Base-by-base conservation (phyloP, 2,329 filamentous ascomycete species). In the Coniochaeta sp. region DNA sequence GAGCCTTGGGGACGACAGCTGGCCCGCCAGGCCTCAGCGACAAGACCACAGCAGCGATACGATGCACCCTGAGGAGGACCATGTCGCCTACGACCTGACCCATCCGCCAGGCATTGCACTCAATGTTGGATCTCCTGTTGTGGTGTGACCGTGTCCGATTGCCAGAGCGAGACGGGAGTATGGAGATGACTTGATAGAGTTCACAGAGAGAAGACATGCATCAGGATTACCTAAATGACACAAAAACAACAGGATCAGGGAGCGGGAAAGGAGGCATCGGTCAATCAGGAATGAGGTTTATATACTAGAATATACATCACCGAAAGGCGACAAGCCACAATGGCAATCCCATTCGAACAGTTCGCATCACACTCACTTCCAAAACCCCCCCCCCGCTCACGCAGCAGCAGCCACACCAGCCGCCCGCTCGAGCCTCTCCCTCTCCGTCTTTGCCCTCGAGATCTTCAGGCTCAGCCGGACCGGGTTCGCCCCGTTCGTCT, bases 391-490 rank as follows among this genome's bases (percentile, higher is more conserved):
- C 47, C 14, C 10, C 14, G 26, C 26, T 16, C 26, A 58, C 9
- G 56, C 56, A 34, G 56, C 16, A 58, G 38, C 28, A 28, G n/a
- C n/a, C n/a, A 32, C 54, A 55, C 55, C 24, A 5, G 34, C 50
- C 17, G 47, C 63, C 10, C 30, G 50, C 22, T 60, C 58, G 7
- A 50, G 24, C 55, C 55, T 63, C 28, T 58, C 58, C 59, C 55
- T 62, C 52, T 63, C 64, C 30, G 42, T 58, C 59, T 62, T 66
- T 4, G 64, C 64, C 44, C 55, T 57, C 16, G 40, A 61, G 4
- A 65, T 66, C 61, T 64, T 66, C 58, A 62, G 44, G 24, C 61
- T 63, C 42, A 66, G 16, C 58, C 59, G 61, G 19, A 64, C 64
- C 0, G 64, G 63, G 22, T 64, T 62, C 10, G 60, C 55, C 30